These are phyloP conservation scores for Chytriomyces hyalinus DNA, from an alignment of 192 early-diverging fungal genomes.

Conservation along the genomic window DNA sequence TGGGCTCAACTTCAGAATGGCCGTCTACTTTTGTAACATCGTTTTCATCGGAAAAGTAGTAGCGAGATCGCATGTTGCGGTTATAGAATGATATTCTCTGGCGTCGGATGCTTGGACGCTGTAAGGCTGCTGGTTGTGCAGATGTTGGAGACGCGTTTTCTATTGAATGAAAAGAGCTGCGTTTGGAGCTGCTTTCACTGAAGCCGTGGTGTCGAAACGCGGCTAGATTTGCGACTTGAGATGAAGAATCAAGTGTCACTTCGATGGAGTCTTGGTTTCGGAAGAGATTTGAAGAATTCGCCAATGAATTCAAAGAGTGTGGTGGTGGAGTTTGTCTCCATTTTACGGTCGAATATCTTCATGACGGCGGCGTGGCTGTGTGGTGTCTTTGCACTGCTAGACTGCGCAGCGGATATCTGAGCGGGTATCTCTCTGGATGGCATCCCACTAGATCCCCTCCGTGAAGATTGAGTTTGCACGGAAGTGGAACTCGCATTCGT, in stretches of 20 bases:
- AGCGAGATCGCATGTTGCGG: conserved; percentile 4
- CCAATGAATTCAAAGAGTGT: conserved; percentile 4
- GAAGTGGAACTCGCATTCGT: too few species aligned
- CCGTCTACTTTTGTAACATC: not conserved
- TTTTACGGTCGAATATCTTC: not conserved
- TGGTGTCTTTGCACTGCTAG: not conserved
- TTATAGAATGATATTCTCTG: conserved; percentile 24
- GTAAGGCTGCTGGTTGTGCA: not conserved
- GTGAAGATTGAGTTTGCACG: too few species aligned
- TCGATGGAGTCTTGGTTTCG: not conserved
- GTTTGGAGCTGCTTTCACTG: too few species aligned
- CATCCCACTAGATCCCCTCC: too few species aligned
- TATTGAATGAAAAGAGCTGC: too few species aligned
- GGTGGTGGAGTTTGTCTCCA: not conserved
- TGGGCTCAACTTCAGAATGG: conserved; percentile 2
- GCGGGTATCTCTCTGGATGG: too few species aligned
- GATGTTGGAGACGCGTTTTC: not conserved
- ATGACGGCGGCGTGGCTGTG: not conserved
- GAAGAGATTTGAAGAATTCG: conserved; percentile 13
- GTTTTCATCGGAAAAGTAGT: conserved; percentile 2
- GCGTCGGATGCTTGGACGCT: not conserved
- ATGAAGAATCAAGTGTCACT: too few species aligned
- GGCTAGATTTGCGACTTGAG: too few species aligned
- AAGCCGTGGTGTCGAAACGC: too few species aligned
- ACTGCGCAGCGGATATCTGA: too few species aligned